Evolutionary conservation across 768 basidiomycete species (phyloP).

Genomic region (Cystofilobasidium capitatum): DNA sequence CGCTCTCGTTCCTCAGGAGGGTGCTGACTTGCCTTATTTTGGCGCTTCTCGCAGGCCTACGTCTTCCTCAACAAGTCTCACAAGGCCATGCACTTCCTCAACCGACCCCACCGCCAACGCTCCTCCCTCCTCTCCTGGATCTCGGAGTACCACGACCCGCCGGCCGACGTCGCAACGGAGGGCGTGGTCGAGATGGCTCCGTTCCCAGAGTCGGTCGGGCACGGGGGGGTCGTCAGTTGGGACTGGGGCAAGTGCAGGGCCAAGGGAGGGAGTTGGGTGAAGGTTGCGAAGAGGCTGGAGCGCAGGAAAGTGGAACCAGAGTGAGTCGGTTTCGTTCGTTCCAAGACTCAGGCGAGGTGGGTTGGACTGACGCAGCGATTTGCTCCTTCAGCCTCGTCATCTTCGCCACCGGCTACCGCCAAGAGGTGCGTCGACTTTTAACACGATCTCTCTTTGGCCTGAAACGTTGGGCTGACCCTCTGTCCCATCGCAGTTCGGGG

Average conservation of each 20-base stretch:
- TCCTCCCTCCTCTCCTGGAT: slow-evolving; percentile 44
- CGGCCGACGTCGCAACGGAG: slow-evolving; percentile 44
- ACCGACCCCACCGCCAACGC: slow-evolving; percentile 47
- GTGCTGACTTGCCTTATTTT: too few relatives aligned
- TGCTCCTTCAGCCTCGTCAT: slow-evolving; percentile 38
- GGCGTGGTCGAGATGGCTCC: slow-evolving; percentile 49
- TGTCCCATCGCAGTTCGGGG: slow-evolving; percentile 29
- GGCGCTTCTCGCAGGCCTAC: slow-evolving; percentile 42
- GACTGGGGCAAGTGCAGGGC: slow-evolving; percentile 33
- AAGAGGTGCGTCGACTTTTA: slow-evolving; percentile 8
- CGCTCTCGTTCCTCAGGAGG: not conserved
- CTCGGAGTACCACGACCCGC: slow-evolving; percentile 53
- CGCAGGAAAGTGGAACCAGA: slow-evolving; percentile 45
- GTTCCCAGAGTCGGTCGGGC: slow-evolving; percentile 47
- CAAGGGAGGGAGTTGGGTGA: slow-evolving; percentile 40
- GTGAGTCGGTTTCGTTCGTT: slow-evolving; percentile 5
- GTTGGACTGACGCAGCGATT: not conserved
- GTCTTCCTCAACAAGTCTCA: slow-evolving; percentile 57
- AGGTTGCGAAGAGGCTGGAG: slow-evolving; percentile 40
- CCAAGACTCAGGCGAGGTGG: not conserved
- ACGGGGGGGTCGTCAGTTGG: slow-evolving; percentile 46
- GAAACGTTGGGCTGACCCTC: slow-evolving; percentile 43
- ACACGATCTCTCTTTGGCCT: not conserved
- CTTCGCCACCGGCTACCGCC: slow-evolving; percentile 47
- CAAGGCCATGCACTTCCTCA: slow-evolving; percentile 50